Conservation (phyloP, 306 rosid species). For the Vigna mungo region DNA sequence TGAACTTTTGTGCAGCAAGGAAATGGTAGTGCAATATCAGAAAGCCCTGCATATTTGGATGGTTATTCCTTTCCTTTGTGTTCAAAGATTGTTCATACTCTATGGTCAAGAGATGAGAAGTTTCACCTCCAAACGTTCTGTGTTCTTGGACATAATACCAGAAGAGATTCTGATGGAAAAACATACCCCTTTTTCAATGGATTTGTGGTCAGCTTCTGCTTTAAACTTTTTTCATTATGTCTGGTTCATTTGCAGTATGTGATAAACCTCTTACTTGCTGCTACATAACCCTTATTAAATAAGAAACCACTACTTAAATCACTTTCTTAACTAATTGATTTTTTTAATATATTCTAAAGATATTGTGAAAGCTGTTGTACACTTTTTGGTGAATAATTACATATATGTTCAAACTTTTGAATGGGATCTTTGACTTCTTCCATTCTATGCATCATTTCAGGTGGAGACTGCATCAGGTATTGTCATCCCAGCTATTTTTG, state of each 20-base stretch:
- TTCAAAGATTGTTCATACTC: constrained; percentile 62
- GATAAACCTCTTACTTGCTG: constrained; percentile 12
- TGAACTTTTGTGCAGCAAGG: constrained; percentile 76
- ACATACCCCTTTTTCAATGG: constrained; percentile 72
- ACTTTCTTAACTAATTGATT: not conserved
- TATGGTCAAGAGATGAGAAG: constrained; percentile 68
- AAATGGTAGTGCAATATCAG: constrained; percentile 45
- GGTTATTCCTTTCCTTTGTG: constrained; percentile 80
- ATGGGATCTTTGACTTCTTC: constrained; percentile 23
- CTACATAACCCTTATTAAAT: not conserved
- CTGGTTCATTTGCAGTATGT: constrained; percentile 26
- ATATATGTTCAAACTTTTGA: constrained; percentile 9
- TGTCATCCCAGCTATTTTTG: constrained; percentile 69
- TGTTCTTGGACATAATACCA: constrained; percentile 84
- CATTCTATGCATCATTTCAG: constrained; percentile 53
- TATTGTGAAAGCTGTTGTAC: constrained; percentile 1
- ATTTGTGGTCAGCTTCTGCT: constrained; percentile 67
- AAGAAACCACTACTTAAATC: not conserved
- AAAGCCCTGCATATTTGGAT: constrained; percentile 47
- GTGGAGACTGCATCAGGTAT: constrained; percentile 70
- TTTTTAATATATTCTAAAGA: constrained; percentile 16
- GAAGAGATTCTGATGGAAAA: constrained; percentile 64
- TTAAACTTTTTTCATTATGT: constrained; percentile 33
- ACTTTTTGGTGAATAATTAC: constrained; percentile 11
- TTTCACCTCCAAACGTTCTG: constrained; percentile 77